Evolutionary conservation across 2,329 filamentous ascomycete genomes (phyloP).

Genomic region (Calonectria crousiana): DNA sequence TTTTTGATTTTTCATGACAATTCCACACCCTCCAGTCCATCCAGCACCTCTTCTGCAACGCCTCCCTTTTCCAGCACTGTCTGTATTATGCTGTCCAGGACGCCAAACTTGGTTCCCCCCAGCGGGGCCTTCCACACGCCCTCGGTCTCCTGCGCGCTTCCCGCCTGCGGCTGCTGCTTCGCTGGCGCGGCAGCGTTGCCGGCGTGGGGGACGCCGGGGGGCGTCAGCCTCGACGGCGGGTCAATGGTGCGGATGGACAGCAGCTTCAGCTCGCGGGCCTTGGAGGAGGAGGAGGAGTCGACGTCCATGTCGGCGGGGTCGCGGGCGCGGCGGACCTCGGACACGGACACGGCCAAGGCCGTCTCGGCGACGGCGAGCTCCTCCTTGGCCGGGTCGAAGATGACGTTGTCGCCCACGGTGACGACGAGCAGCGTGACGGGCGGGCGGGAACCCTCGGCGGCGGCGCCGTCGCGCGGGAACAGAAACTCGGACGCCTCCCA

Average conservation of each 20-base stretch:
- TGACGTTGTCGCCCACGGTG: slow-evolving; percentile 85
- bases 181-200: slow-evolving; percentile 61
- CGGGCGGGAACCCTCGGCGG: slow-evolving; percentile 65
- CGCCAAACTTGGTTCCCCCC: slow-evolving; percentile 82
- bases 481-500: slow-evolving; percentile 87
- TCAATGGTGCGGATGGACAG: slow-evolving; percentile 80
- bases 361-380: slow-evolving; percentile 94
- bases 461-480: slow-evolving; percentile 68
- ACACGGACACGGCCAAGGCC: slow-evolving; percentile 86
- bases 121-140: slow-evolving; percentile 89
- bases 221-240: slow-evolving; percentile 78
- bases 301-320: slow-evolving; percentile 54
- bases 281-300: slow-evolving; percentile 43
- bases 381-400: slow-evolving; percentile 92
- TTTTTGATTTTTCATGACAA: slow-evolving; percentile 58
- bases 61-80: slow-evolving; percentile 82
- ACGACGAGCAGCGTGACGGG: slow-evolving; percentile 93
- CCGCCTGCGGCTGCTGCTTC: slow-evolving; percentile 43
- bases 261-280: slow-evolving; percentile 64
- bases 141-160: slow-evolving; percentile 69
- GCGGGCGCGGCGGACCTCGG: slow-evolving; percentile 54
- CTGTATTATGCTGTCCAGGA: slow-evolving; percentile 81
- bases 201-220: slow-evolving; percentile 76
- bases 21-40: slow-evolving; percentile 82
- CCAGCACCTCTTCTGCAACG: slow-evolving; percentile 87